Conservation (phyloP, 305 asterid species). For the Salvia sclarea region DNA sequence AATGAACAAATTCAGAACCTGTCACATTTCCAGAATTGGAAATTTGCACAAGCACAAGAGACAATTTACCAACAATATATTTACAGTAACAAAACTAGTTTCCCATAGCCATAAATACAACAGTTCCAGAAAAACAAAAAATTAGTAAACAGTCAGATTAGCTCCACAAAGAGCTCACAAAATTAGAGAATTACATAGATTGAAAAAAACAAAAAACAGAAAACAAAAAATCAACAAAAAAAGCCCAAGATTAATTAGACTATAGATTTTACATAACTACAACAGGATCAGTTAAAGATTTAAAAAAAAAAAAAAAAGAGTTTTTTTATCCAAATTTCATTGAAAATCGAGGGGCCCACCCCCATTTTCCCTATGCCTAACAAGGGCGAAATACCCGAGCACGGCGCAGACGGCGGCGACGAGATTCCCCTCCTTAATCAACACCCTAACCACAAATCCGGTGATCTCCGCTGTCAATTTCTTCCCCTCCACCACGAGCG, state of each 20-base stretch:
- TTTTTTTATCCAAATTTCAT: not conserved
- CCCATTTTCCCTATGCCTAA: conserved; percentile 37
- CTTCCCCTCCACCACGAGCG: conserved; percentile 73
- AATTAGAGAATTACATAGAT: not conserved
- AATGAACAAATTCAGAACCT: not conserved
- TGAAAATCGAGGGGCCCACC: conserved; percentile 25
- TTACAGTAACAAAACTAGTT: conserved; percentile 20
- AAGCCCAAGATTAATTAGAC: not conserved
- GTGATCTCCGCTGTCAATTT: conserved; percentile 80
- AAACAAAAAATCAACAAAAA: not conserved
- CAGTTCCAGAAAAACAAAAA: not conserved
- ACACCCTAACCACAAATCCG: conserved; percentile 63
- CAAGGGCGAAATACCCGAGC: conserved; percentile 69
- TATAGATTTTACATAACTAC: not conserved
- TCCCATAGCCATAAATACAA: conserved; percentile 19
- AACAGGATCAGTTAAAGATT: no score
- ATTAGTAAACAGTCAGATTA: conserved; percentile 18
- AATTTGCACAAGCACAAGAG: conserved; percentile 24
- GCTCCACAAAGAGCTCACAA: conserved; percentile 29
- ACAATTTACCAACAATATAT: conserved; percentile 2
- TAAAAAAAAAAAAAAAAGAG: no score
- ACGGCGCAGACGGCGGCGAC: conserved; percentile 90
- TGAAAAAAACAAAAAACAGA: no score
- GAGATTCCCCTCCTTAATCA: conserved; percentile 83
- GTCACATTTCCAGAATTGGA: conserved; percentile 17